phyloP scores from a whole-genome alignment of 225 moss, liverwort and hornwort genomes.

The Ulota crispa region DNA sequence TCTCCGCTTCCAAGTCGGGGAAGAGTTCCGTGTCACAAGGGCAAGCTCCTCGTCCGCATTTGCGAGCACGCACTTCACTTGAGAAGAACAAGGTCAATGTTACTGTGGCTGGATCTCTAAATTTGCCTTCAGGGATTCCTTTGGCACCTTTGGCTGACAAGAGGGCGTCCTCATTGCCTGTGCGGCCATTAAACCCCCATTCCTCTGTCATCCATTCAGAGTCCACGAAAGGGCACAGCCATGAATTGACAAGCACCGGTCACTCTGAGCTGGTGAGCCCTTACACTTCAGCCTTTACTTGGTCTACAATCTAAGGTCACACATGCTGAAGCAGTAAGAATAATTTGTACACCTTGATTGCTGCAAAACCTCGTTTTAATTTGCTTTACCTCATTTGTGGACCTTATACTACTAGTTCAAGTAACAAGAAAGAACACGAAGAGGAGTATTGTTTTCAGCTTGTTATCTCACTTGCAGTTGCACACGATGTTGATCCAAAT shows the following conservation, averaged over 20 bases:
- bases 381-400: background rate
- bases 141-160: slow-evolving; percentile 28
- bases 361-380: background rate
- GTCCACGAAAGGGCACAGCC: slow-evolving; percentile 31
- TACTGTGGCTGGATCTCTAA: slow-evolving; percentile 26
- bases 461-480: background rate
- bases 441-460: background rate
- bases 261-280: slow-evolving; percentile 35
- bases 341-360: background rate
- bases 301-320: background rate
- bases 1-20: slow-evolving; percentile 40
- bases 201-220: slow-evolving; percentile 21
- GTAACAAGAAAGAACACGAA: background rate
- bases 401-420: background rate
- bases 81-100: slow-evolving; percentile 46
- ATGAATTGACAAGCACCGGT: slow-evolving; percentile 27
- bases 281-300: slow-evolving; percentile 2
- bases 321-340: background rate
- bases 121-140: slow-evolving; percentile 18
- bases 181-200: slow-evolving; percentile 24
- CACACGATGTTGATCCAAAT: too few species aligned
- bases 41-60: slow-evolving; percentile 43
- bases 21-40: slow-evolving; percentile 34
- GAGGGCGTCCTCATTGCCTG: slow-evolving; percentile 42
- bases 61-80: slow-evolving; percentile 48